phyloP scores from a whole-genome alignment of 345 rosid genomes.

The Acer negundo region DNA sequence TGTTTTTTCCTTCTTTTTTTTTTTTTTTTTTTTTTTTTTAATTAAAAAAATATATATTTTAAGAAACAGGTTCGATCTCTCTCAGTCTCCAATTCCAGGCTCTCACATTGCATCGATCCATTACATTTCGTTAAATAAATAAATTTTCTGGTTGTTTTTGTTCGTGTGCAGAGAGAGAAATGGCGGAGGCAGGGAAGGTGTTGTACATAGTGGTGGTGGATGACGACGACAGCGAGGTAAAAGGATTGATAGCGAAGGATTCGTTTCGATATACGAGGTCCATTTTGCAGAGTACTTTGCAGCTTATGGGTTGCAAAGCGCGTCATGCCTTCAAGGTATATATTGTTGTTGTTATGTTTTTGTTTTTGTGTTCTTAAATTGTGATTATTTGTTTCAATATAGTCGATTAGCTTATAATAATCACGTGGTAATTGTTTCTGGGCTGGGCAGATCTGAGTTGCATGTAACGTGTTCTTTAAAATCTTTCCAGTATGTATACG shows the following conservation, averaged over 20 bases:
- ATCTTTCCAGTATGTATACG: background rate
- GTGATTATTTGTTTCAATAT: background rate
- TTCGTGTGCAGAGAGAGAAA: constrained; percentile 28
- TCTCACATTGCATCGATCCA: background rate
- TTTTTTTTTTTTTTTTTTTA: no score
- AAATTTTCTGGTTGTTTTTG: background rate
- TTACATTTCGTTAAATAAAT: constrained; percentile 16
- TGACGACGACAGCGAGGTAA: constrained; percentile 33
- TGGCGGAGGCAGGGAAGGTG: constrained; percentile 73
- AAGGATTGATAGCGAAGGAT: constrained; percentile 39
- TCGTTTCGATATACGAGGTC: constrained; percentile 88
- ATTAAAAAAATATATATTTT: no score
- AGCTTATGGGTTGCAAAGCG: constrained; percentile 97
- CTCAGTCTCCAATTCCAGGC: background rate
- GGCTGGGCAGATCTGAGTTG: constrained; percentile 15
- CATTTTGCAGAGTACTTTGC: constrained; percentile 90
- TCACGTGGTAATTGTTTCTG: background rate
- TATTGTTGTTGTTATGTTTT: background rate
- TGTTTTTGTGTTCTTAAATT: no score
- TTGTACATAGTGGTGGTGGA: constrained; percentile 80
- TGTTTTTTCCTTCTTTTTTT: background rate
- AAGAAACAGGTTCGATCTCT: constrained; percentile 19
- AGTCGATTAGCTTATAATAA: background rate
- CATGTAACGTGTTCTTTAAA: constrained; percentile 10
- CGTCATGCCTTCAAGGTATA: constrained; percentile 96